phyloP scores from a whole-genome alignment of 768 basidiomycete species.

The Tephrocybe sp. region DNA sequence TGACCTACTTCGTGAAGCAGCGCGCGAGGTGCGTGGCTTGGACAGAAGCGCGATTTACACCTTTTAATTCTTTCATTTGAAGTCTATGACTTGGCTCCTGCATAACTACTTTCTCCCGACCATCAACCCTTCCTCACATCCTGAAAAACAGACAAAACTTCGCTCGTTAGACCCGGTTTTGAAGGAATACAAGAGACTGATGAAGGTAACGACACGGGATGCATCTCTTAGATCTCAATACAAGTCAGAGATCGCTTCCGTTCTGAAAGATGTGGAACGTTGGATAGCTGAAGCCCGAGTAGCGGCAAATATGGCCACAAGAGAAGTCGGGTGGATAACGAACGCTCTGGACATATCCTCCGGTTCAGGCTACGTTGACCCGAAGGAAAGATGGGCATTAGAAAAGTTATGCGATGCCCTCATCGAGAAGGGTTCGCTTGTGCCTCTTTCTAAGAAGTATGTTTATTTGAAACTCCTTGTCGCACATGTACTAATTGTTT shows the following conservation, averaged over 20 bases:
- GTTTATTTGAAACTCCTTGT: slow-evolving; percentile 19
- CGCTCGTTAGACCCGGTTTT: slow-evolving; percentile 67
- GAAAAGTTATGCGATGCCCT: slow-evolving; percentile 67
- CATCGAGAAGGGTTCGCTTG: slow-evolving; percentile 67
- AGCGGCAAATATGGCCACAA: slow-evolving; percentile 48
- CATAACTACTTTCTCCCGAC: slow-evolving; percentile 83
- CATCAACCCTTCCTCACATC: slow-evolving; percentile 47
- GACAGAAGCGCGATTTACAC: slow-evolving; percentile 3
- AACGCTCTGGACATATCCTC: slow-evolving; percentile 21
- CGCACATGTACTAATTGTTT: slow-evolving; percentile 37
- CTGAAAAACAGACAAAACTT: slow-evolving; percentile 30
- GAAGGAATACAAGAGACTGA: slow-evolving; percentile 66
- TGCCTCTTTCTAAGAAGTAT: slow-evolving; percentile 85
- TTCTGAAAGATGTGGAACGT: slow-evolving; percentile 65
- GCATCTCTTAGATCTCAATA: slow-evolving; percentile 51
- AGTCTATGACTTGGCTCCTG: slow-evolving; percentile 85
- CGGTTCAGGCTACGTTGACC: slow-evolving; percentile 37
- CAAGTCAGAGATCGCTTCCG: slow-evolving; percentile 44
- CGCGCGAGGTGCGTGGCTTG: slow-evolving; percentile 51
- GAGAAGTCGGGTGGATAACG: slow-evolving; percentile 47
- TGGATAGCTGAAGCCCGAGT: slow-evolving; percentile 78
- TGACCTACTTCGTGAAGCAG: slow-evolving; percentile 72
- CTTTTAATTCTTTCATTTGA: slow-evolving; percentile 2
- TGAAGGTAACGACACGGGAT: slow-evolving; percentile 64
- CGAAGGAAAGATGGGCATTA: slow-evolving; percentile 64